Evolutionary conservation across 2,329 filamentous ascomycete genomes (phyloP), one percentile per base, ranked within the genome.

Genomic region (Pseudocercospora eumusae): DNA sequence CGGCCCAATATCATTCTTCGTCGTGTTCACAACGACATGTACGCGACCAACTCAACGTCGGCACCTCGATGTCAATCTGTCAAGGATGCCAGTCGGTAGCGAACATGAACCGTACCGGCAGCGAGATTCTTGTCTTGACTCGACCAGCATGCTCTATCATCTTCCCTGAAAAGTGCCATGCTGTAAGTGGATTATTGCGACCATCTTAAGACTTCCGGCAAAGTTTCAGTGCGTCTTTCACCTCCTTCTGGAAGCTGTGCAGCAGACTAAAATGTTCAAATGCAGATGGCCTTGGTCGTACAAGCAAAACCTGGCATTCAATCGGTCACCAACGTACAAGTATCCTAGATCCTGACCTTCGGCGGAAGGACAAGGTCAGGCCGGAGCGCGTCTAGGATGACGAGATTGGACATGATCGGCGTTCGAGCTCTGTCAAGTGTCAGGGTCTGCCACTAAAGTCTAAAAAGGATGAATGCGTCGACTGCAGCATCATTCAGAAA

Each of bases 401-500:
- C 18, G 21, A 21, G 23, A 23, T 25, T 21, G 45, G 45, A 50
- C 7, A 50, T 50, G 21, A n/a, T 50, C 47, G 47, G 47, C 47
- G 47, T 50, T n/a, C 15, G 15, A 50, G 23, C 47, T 49, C 11
- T 31, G 28, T 21, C 42, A 45, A 18, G 8, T 25, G 45, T 25
- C 45, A 49, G 45, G 45, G 21, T 49, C 18, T 49, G 44, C 44
- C 44, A 49, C 44, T 27, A 27, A 50, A 50, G 45, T 50, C 21
- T 25, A n/a, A n/a, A 27, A 50, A 20, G 23, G 18, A 50, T 27
- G 4, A 23, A 23, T 50, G 21, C 20, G 4, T 50, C 20, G 11
- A 50, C 7, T 23, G 7, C n/a, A 45, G 42, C 42, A 7, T 21
- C 3, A 45, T 45, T 3, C n/a, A 45, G 7, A 45, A 21, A 45